phyloP scores from a whole-genome alignment of 345 rosid species.

The Syzygium aromaticum region DNA sequence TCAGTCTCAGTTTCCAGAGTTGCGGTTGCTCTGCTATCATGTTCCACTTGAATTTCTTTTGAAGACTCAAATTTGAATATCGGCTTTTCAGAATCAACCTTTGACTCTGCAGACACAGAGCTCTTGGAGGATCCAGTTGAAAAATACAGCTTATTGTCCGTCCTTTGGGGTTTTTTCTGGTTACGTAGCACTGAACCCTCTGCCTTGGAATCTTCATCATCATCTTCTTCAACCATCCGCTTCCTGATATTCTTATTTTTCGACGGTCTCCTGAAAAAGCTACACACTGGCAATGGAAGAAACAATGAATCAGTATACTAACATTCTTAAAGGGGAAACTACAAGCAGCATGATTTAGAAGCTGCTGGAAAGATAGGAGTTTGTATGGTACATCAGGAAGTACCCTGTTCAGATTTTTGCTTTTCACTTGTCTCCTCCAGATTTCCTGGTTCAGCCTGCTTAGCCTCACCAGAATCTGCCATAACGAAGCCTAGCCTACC shows the following conservation, averaged over 20 bases:
- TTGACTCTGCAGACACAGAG: slow-evolving; percentile 11
- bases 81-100: slow-evolving; percentile 18
- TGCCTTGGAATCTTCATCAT: slow-evolving; percentile 38
- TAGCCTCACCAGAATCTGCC: slow-evolving; percentile 35
- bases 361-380: not conserved
- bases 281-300: slow-evolving; percentile 48
- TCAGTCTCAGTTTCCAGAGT: slow-evolving; percentile 88
- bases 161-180: slow-evolving; percentile 40
- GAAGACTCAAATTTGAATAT: slow-evolving; percentile 77
- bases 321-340: not conserved
- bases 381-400: not conserved
- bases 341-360: not conserved
- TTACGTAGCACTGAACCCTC: slow-evolving; percentile 35
- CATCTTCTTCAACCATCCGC: slow-evolving; percentile 31
- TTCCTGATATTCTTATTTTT: slow-evolving; percentile 70
- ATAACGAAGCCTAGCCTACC: slow-evolving; percentile 3
- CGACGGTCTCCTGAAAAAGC: slow-evolving; percentile 63
- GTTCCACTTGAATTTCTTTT: slow-evolving; percentile 77
- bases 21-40: slow-evolving; percentile 77
- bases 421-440: not conserved
- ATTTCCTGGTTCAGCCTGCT: not conserved
- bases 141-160: slow-evolving; percentile 55
- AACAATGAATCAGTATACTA: slow-evolving; percentile 3
- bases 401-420: slow-evolving; percentile 38
- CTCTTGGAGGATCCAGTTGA: slow-evolving; percentile 56